Evolutionary conservation across 1,139 yeast species (phyloP), one percentile per base, ranked within the genome.

Genomic region (Hansenula anomala): DNA sequence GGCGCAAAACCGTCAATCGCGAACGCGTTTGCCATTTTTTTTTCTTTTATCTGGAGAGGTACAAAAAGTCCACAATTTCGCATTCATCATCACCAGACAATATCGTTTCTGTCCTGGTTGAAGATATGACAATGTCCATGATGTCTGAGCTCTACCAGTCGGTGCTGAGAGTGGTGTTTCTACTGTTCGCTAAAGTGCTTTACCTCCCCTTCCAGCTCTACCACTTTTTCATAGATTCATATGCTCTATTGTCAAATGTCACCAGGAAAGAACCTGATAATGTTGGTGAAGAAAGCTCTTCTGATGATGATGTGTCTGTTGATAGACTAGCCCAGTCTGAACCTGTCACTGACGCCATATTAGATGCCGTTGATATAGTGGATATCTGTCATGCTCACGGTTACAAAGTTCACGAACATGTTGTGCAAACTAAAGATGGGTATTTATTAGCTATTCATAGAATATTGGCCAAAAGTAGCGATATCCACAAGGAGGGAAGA

Each of bases 381-480:
- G 83, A 78, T 26, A 71, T 82, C 23, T 83, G 82, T 36, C 65
- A 60, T 14, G 59, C 70, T 2, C 73, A 67, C 45, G 89, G 88
- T 1, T 82, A 79, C 49, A 63, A 65, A 25, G 72, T 77, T 2
- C 76, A 81, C 44, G 88, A 81, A 53, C 87, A 81, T 48, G 75
- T 82, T 12, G 83, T 82, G 4, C 72, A 73, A 36, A 73, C 78
- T 0, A 47, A 54, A 20, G 79, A 73, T 43, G 77, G 75, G 5
- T 73, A 70, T 49, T 36, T 72, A 31, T 61, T 73, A 16, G 73
- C 75, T 0, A 50, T 72, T 4, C 79, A 74, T 43, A 57, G 78
- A 4, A 59, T 73, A n/a, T 51, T 30, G 67, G 67, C 69, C 36
- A 51, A 71, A 20, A 35, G 38, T 32, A 36, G 16, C 8, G 40